Base-by-base conservation (phyloP, 306 rosid genomes). In the Vicia villosa region DNA sequence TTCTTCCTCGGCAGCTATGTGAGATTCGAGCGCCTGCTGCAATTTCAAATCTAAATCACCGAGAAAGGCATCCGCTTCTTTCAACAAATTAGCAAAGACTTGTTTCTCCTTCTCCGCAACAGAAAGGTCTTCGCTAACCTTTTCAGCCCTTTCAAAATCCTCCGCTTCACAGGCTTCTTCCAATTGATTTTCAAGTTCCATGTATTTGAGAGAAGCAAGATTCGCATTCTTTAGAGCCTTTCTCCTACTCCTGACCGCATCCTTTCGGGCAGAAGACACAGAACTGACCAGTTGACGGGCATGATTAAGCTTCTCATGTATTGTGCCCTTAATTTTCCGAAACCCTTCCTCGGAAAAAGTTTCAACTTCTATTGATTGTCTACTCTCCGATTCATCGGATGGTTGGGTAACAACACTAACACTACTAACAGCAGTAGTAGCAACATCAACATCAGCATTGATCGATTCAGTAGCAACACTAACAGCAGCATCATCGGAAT, bases 121-220 rank as follows among this genome's bases (percentile, higher is more conserved):
- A 37, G 86, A 91, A 19, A 91, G 83, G 49, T 50, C 55, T 66
- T 91, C 79, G 67, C 92, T 91, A 50, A 91, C 81, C 80, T 80
- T 77, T 51, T 90, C 89, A 0, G 97, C 97, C 5, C 69, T 81
- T 69, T 91, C 95, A 43, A 91, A 91, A 68, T 91, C 95, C 73
- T 91, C 97, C 11, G 92, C 91, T 74, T 88, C 95, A 50, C 88
- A 81, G 26, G 92, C 95, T 79, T 83, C 87, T 81, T 91, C 87
- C 79, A 91, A 85, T 68, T 85, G 86, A 77, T 52, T 84, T 69
- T 91, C 97, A 28, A 91, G 89, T 26, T 83, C 69, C 38, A 67
- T 51, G 68, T 81, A 63, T 32, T 72, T 74, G 49, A 65, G 42
- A 5, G 86, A 79, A 17, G 89, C 83, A 42, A 78, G 63, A 45